Evolutionary conservation across 768 basidiomycete genomes (phyloP).

Genomic region (Tricholoma sp.): DNA sequence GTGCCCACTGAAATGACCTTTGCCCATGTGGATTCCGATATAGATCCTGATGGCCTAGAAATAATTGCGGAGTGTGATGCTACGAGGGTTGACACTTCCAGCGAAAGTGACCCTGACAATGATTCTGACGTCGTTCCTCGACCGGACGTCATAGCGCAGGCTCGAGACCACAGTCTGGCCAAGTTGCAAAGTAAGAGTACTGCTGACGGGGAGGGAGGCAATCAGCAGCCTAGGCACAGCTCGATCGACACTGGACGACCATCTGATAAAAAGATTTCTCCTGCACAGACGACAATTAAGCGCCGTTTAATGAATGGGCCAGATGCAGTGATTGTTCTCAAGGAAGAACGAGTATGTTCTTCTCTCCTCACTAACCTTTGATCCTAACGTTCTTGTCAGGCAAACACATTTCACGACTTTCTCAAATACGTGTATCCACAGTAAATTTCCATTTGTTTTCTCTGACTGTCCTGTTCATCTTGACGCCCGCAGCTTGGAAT

Average conservation of each 20-base stretch:
- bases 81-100: conserved; percentile 23
- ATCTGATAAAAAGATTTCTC: conserved; percentile 13
- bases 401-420: conserved; percentile 88
- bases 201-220: conserved; percentile 2
- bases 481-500: conserved; percentile 56
- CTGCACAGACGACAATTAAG: conserved; percentile 35
- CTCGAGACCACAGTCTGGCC: conserved; percentile 49
- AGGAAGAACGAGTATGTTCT: conserved; percentile 71
- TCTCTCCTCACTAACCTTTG: neutral
- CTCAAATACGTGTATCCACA: conserved; percentile 92
- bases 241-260: conserved; percentile 9
- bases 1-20: conserved; percentile 54
- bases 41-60: conserved; percentile 41
- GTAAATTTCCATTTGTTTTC: conserved; percentile 39
- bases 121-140: conserved; percentile 15
- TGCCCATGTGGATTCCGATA: conserved; percentile 49
- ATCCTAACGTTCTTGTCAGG: conserved; percentile 31
- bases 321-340: conserved; percentile 83
- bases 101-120: conserved; percentile 32
- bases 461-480: neutral
- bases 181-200: conserved; percentile 44
- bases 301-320: conserved; percentile 46
- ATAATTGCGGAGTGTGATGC: conserved; percentile 33
- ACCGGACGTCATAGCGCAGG: conserved; percentile 30
- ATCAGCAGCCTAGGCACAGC: conserved; percentile 9